Conservation (phyloP, 2,329 filamentous ascomycete species). For the Coniochaeta prunicola region DNA sequence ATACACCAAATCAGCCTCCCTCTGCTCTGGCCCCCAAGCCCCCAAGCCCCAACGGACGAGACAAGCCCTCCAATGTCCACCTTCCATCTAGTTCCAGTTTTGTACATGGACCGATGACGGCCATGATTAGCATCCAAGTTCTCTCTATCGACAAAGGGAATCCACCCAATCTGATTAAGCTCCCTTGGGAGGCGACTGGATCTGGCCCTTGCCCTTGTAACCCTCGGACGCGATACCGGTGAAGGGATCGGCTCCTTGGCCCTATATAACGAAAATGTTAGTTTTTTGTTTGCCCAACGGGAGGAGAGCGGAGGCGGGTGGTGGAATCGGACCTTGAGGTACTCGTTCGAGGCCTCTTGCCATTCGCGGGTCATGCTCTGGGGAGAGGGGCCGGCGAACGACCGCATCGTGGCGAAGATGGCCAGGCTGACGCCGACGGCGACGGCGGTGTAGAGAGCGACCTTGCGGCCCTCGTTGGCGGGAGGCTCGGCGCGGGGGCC, state of each 20-base stretch:
- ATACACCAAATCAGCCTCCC: constrained; percentile 15
- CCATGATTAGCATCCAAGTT: constrained; percentile 13
- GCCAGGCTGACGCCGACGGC: constrained; percentile 60
- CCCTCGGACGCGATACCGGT: constrained; percentile 74
- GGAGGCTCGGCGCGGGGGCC: constrained; percentile 79
- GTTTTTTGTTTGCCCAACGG: constrained; percentile 8
- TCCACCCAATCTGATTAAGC: constrained; percentile 26
- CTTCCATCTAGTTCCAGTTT: constrained; percentile 13
- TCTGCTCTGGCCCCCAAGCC: constrained; percentile 3
- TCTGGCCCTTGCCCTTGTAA: constrained; percentile 70
- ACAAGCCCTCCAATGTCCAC: constrained; percentile 1
- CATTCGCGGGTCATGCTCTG: constrained; percentile 94
- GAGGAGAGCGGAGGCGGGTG: background rate
- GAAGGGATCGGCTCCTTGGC: constrained; percentile 79
- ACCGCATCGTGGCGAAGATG: constrained; percentile 66
- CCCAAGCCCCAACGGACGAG: too few relatives aligned
- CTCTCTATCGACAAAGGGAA: constrained; percentile 32
- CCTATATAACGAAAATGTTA: constrained; percentile 36
- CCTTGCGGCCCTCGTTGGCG: constrained; percentile 75
- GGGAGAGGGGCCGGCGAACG: constrained; percentile 65
- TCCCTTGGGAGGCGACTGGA: constrained; percentile 60
- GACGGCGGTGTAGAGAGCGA: constrained; percentile 65
- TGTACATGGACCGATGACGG: constrained; percentile 21
- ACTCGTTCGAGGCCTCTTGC: constrained; percentile 93
- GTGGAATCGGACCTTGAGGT: constrained; percentile 73